Evolutionary conservation across 1,284 basidiomycete genomes (phyloP).

Genomic region (Flammula alnicola): DNA sequence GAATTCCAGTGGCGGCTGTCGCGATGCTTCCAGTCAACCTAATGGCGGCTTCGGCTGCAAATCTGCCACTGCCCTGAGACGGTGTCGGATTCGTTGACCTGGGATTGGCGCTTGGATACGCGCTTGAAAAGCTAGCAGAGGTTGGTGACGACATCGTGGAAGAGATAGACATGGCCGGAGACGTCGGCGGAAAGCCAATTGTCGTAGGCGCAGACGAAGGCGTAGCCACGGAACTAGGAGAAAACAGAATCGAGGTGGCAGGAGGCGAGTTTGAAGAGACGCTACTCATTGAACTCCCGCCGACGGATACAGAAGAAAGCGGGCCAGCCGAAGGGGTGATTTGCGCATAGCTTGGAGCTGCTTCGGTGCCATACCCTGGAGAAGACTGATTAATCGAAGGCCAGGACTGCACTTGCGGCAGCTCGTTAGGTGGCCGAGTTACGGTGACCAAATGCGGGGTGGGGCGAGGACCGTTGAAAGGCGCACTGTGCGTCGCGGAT

Average conservation of each 20-base stretch:
- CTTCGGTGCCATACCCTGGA: neutral
- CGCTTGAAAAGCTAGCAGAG: conserved; percentile 9
- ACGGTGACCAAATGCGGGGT: conserved; percentile 17
- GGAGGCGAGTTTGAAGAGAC: conserved; percentile 16
- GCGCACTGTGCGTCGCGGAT: neutral
- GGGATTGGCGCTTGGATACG: neutral
- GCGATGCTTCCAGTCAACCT: conserved; percentile 8
- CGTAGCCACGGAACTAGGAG: conserved; percentile 10
- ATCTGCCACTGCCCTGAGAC: neutral
- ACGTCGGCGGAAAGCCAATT: neutral
- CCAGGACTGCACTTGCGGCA: neutral
- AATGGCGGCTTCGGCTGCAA: conserved; percentile 5
- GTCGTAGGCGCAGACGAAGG: too few species aligned
- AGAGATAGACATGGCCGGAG: conserved; percentile 5
- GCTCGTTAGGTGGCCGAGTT: conserved; percentile 12
- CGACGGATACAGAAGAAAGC: conserved; percentile 10
- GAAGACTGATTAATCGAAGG: neutral
- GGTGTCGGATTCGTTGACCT: conserved; percentile 1
- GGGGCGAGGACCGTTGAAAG: conserved; percentile 1
- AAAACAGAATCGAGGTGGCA: conserved; percentile 20
- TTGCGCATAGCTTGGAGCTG: neutral
- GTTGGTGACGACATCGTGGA: conserved; percentile 6
- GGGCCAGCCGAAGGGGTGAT: neutral
- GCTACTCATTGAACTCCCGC: conserved; percentile 4
- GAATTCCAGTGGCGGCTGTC: conserved; percentile 7